Base-by-base conservation (phyloP, 306 rosid genomes). In the Casuarina equisetifolia region DNA sequence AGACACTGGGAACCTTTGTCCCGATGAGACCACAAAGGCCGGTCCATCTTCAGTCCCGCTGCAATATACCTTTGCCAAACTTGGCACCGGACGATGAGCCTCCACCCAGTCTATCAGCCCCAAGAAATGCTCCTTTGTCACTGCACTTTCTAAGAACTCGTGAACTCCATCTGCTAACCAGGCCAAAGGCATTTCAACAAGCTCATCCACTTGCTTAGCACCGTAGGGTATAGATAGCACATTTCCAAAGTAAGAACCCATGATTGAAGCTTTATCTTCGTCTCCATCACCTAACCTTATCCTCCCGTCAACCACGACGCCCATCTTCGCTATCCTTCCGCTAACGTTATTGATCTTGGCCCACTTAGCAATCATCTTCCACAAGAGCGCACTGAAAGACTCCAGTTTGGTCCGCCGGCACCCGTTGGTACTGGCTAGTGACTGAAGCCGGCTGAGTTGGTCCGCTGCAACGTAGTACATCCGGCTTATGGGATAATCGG, bases 271-370 rank as follows among this genome's bases (percentile, higher is more conserved):
- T 25, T 25, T 25, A 25, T 25, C 32, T 25, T 25, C 32, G 32
- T 25, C 32, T 25, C 32, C 32, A 25, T 25, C 32, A 25, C 32
- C 32, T 25, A 25, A 25, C 32, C 84, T 79, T 0, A 63, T 69
- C 50, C 94, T 88, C 49, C 97, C 96, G 61, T 92, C 96, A 15
- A 90, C 94, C 57, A 90, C 96, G 2, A 92, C 75, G 2, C 97
- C 97, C 94, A 92, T 85, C 72, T 84, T 90, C 6, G 84, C 82
- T 3, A 71, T 3, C 25, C 53, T 77, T 8, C 25, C 53, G 49
- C 76, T 69, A 0, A 25, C 0, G 32, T 25, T 25, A 25, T 25
- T 25, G 32, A 25, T 25, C 32, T 25, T 25, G 1, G 32, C 32
- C 32, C 32, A 25, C 32, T 25, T 25, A 25, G 32, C 32, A 25